Percentiles rank a stretch among this genome's conserved stretches.
These are phyloP conservation scores for Neurospora sp. DNA, from an alignment of 495 filamentous ascomycete genomes.

Conservation along the genomic window DNA sequence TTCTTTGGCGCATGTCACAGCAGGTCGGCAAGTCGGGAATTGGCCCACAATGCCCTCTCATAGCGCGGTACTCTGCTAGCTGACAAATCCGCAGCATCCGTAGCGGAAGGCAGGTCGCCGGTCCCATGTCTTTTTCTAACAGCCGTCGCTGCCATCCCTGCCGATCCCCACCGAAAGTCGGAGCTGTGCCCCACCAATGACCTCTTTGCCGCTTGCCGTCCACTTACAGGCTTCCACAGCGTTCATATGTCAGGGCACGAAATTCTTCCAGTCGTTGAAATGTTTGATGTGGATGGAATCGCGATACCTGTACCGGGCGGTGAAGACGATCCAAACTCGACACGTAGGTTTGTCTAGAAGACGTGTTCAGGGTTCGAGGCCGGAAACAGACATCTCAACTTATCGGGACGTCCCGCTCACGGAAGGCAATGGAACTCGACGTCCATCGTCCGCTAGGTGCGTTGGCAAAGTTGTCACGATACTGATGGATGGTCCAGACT, in stretches of 20 bases:
- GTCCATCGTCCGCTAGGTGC: background rate
- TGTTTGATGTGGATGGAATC: background rate
- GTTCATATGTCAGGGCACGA: background rate
- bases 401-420: background rate
- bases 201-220: background rate
- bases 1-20: constrained; percentile 3
- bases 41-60: background rate
- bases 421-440: background rate
- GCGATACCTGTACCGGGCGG: background rate
- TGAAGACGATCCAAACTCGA: background rate
- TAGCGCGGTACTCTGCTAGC: background rate
- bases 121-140: background rate
- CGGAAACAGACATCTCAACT: background rate
- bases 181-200: constrained; percentile 1
- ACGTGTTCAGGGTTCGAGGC: background rate
- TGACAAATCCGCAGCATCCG: background rate
- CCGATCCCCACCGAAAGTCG: constrained; percentile 1
- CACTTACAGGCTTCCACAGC: background rate
- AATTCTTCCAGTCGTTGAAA: background rate
- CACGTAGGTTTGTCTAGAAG: background rate
- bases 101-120: background rate
- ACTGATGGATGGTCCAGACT: background rate
- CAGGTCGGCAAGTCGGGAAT: background rate
- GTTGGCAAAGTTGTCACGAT: background rate
- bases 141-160: background rate